Percentiles rank a stretch among this genome's conserved stretches.
Conservation (phyloP, 257 asterid species). For the Phtheirospermum japonicum region DNA sequence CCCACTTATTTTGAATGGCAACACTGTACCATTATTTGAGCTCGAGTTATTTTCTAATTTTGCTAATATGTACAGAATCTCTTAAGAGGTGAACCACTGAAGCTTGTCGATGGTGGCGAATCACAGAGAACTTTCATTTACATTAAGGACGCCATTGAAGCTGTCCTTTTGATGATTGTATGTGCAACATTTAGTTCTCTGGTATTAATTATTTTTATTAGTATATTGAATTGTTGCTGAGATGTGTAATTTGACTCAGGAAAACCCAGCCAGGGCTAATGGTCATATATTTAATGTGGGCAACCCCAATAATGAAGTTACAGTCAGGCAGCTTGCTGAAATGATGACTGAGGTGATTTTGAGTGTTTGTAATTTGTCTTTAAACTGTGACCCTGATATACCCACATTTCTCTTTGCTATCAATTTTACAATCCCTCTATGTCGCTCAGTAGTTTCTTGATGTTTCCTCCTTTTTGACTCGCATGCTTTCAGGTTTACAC, state of each 20-base stretch:
- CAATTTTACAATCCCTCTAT: no score
- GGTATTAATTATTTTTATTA: conserved; percentile 3
- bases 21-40: background rate
- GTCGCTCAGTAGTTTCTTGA: background rate
- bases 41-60: conserved; percentile 18
- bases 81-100: conserved; percentile 76
- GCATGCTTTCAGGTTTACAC: conserved; percentile 54
- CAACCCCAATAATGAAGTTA: conserved; percentile 91
- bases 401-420: no score
- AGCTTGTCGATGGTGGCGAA: conserved; percentile 94
- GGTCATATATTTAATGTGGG: conserved; percentile 92
- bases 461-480: background rate
- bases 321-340: conserved; percentile 94
- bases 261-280: conserved; percentile 86
- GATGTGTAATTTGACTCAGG: conserved; percentile 41
- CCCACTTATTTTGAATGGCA: background rate
- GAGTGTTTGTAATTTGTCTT: no score
- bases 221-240: conserved; percentile 25
- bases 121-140: conserved; percentile 91
- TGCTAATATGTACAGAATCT: conserved; percentile 54
- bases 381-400: no score
- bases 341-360: conserved; percentile 99
- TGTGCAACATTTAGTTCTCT: conserved; percentile 30
- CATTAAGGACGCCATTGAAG: conserved; percentile 91
- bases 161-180: conserved; percentile 88